These are phyloP conservation scores for Lotmaria passim DNA, from an alignment of 208 protist genomes.

Conservation along the genomic window DNA sequence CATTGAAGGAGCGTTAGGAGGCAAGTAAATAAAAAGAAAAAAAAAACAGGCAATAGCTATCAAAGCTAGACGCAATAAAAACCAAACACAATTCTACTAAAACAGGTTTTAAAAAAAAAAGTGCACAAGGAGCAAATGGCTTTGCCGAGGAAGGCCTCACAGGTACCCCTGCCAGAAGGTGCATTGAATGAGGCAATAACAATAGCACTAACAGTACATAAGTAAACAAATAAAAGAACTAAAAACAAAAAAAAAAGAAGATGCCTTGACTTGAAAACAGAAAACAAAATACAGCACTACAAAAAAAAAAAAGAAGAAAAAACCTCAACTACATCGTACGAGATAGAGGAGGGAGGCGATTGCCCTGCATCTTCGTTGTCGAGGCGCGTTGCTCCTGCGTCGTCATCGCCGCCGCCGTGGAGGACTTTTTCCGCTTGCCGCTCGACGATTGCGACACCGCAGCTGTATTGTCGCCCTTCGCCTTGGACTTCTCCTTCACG, in stretches of 20 bases:
- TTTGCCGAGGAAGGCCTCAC: background rate
- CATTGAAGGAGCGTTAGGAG: too few species aligned
- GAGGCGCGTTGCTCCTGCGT: constrained; percentile 5
- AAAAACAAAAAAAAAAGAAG: background rate
- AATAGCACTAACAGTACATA: background rate
- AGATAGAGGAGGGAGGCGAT: constrained; percentile 25
- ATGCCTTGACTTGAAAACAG: too few species aligned
- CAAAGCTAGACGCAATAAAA: background rate
- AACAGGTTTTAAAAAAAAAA: constrained; percentile 17
- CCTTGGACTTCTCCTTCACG: constrained; percentile 11
- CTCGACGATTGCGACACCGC: background rate
- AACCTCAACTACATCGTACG: constrained; percentile 17
- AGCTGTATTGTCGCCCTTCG: constrained; percentile 1
- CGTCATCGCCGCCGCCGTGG: background rate
- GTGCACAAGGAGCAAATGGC: background rate
- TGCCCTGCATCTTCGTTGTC: constrained; percentile 1
- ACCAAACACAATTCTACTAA: background rate
- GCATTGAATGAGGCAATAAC: background rate
- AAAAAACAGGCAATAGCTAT: background rate
- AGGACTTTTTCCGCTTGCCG: constrained; percentile 12
- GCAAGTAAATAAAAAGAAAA: background rate
- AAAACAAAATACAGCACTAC: background rate
- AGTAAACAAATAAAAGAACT: background rate
- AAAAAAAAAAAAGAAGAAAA: background rate
- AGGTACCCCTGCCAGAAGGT: constrained; percentile 41